phyloP scores from a whole-genome alignment of 2,329 filamentous ascomycete species.

The Metarhizium sp. region DNA sequence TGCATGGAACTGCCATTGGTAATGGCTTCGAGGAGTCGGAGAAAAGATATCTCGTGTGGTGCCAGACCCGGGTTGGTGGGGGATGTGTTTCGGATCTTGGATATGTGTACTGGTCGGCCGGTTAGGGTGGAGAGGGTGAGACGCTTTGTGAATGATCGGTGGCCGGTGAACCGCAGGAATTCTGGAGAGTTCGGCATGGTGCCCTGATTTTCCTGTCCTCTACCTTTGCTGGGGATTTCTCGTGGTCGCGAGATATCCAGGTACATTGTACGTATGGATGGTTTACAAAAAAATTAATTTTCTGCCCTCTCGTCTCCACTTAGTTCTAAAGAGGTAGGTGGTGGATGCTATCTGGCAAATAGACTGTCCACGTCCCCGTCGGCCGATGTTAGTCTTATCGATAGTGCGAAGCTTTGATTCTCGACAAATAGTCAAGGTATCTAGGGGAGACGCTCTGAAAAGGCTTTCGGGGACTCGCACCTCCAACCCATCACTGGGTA shows the following conservation, averaged over 20 bases:
- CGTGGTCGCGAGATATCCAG: too few species aligned
- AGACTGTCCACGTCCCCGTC: too few species aligned
- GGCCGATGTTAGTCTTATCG: conserved; percentile 17
- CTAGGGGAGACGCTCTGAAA: not conserved
- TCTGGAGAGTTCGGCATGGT: conserved; percentile 35
- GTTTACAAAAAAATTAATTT: conserved; percentile 24
- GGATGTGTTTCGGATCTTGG: conserved; percentile 82
- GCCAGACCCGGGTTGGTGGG: conserved; percentile 81
- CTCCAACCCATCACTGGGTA: not conserved
- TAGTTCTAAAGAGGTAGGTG: conserved; percentile 17
- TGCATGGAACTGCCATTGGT: conserved; percentile 94
- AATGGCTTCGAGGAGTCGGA: conserved; percentile 85
- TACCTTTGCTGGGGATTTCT: not conserved
- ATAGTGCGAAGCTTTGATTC: conserved; percentile 12
- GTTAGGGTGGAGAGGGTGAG: conserved; percentile 87
- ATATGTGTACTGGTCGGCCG: conserved; percentile 81
- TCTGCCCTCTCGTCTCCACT: conserved; percentile 18
- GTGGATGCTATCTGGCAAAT: conserved; percentile 9
- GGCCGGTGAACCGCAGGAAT: conserved; percentile 70
- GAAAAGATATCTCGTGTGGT: conserved; percentile 88
- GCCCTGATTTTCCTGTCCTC: not conserved
- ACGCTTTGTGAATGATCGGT: conserved; percentile 73
- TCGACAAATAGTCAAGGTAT: not conserved
- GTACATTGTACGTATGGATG: not conserved
- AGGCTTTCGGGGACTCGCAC: not conserved